These are phyloP conservation scores for Platanus orientalis DNA, from an alignment of 164 flowering plant genomes.

Conservation along the genomic window DNA sequence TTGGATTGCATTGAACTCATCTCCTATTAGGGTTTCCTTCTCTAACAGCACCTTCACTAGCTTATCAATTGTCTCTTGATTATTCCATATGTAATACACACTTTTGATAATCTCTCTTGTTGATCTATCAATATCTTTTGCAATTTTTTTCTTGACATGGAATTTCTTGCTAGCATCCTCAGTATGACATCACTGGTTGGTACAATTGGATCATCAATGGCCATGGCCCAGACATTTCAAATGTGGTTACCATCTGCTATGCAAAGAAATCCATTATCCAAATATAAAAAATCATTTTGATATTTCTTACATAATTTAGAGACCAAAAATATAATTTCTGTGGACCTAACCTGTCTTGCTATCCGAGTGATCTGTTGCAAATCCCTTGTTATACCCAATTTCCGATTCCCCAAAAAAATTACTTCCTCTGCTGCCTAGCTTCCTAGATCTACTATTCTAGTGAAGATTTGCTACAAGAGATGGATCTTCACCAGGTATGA, in stretches of 20 bases:
- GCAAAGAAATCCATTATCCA: not conserved
- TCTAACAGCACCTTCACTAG: conserved; percentile 62
- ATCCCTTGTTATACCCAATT: conserved; percentile 69
- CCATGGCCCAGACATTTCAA: conserved; percentile 84
- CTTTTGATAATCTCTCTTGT: conserved; percentile 33
- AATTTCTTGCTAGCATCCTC: conserved; percentile 62
- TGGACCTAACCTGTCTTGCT: conserved; percentile 49
- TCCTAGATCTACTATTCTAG: conserved; percentile 66
- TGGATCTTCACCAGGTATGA: conserved; percentile 63
- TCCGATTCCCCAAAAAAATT: conserved; percentile 67
- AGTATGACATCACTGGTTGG: conserved; percentile 56
- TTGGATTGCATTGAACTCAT: conserved; percentile 63
- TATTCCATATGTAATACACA: conserved; percentile 59
- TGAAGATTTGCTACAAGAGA: conserved; percentile 57
- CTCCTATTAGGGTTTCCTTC: conserved; percentile 66
- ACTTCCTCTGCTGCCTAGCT: conserved; percentile 75
- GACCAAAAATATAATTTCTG: conserved; percentile 5
- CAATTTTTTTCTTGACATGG: conserved; percentile 75
- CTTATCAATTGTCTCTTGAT: conserved; percentile 58
- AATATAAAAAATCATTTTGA: not conserved
- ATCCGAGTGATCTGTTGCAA: conserved; percentile 58
- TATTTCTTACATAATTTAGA: not conserved
- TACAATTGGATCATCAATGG: conserved; percentile 49
- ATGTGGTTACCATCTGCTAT: conserved; percentile 64
- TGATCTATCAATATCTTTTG: conserved; percentile 56